Evolutionary conservation across 768 basidiomycete genomes (phyloP), one percentile per base, ranked within the genome.

Genomic region (Cubamyces sp.): DNA sequence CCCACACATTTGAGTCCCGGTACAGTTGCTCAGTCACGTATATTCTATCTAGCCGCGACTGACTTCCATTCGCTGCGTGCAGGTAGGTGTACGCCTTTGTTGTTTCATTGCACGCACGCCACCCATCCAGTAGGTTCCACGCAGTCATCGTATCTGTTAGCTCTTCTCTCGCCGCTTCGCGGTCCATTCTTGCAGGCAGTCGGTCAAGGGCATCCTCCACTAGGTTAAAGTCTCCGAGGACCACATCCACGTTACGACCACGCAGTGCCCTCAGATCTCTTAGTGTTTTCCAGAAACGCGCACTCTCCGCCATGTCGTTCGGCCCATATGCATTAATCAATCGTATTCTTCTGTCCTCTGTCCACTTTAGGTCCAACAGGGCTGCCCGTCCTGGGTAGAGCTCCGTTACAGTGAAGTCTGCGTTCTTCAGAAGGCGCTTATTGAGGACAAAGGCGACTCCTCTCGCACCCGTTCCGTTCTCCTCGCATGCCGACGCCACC

Each of bases 211-310:
- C 5, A 5, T 51, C 30, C 30, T 82, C 78, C 0, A 76, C 74
- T 0, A 81, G 30, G 62, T 84, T 82, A 43, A 77, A 77, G 60
- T 84, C 49, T 12, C 49, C 49, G 16, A 50, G 3, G 6, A 50
- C 8, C 18, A 50, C 14, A 8, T 30, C 18, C 3, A 34, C 49
- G 25, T n/a, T n/a, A n/a, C n/a, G n/a, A n/a, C n/a, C n/a, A n/a
- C 15, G 26, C 25, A 5, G 8, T 4, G 12, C 7, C 14, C 7
- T 34, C 49, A n/a, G 3, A 3, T 16, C n/a, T n/a, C n/a, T n/a
- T n/a, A n/a, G n/a, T n/a, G 16, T 4, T 34, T 51, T 15, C 50
- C 50, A 51, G 3, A 51, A 19, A 2, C 7, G 18, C 15, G 30
- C 34, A 12, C n/a, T 51, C 12, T 51, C 50, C 11, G 4, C 4